phyloP scores from a whole-genome alignment of 2,329 filamentous ascomycete genomes.

The Myotisia sp. region DNA sequence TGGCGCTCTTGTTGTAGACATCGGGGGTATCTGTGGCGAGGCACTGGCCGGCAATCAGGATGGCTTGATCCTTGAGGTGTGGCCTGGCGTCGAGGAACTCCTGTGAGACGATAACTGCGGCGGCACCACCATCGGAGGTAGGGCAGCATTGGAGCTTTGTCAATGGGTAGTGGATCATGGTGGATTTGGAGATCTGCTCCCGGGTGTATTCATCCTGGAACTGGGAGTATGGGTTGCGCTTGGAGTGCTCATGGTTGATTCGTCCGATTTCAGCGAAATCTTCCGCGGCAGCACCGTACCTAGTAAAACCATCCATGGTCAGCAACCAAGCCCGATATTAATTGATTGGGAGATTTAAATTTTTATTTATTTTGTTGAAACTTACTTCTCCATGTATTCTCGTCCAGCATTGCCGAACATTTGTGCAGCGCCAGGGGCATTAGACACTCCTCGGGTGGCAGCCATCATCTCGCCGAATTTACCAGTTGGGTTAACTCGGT shows the following conservation, averaged over 20 bases:
- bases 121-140: constrained; percentile 82
- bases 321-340: no score
- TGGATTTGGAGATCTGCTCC: constrained; percentile 61
- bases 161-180: constrained; percentile 70
- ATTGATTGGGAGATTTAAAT: not conserved
- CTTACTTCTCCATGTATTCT: constrained; percentile 87
- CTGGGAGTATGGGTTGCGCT: constrained; percentile 92
- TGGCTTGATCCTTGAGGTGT: constrained; percentile 65
- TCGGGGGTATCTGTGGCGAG: constrained; percentile 70
- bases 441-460: constrained; percentile 63
- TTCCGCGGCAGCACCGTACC: constrained; percentile 64
- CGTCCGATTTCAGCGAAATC: constrained; percentile 94
- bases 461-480: constrained; percentile 66
- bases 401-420: constrained; percentile 88
- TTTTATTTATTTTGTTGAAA: no score
- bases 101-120: constrained; percentile 78
- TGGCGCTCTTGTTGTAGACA: constrained; percentile 65
- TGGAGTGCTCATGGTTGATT: constrained; percentile 83
- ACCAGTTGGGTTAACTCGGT: constrained; percentile 65
- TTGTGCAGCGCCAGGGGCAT: constrained; percentile 75
- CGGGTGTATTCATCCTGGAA: constrained; percentile 85
- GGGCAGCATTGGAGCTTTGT: constrained; percentile 99
- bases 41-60: constrained; percentile 76
- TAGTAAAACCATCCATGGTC: no score
- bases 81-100: constrained; percentile 74